Conservation (phyloP, 1,284 basidiomycete genomes). For the Kalmanozyma brasiliensis region DNA sequence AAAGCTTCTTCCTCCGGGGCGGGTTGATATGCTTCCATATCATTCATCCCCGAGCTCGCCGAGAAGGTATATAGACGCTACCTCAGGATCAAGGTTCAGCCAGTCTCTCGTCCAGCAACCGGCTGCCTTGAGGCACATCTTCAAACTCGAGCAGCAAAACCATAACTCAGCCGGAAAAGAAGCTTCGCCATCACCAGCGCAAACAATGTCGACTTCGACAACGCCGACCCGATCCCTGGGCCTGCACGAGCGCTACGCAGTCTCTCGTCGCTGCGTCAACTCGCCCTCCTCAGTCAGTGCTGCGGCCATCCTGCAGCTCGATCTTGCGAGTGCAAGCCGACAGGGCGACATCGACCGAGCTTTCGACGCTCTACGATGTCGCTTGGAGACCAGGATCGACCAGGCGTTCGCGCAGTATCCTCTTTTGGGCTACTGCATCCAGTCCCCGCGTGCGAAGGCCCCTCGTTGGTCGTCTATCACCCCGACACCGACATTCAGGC, state of each 20-base stretch:
- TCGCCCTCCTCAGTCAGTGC: conserved; percentile 19
- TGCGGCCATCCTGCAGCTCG: conserved; percentile 25
- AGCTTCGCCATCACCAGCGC: background rate
- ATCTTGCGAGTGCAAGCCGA: background rate
- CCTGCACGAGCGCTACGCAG: conserved; percentile 32
- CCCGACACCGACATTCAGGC: conserved; percentile 9
- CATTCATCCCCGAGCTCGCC: too few species aligned
- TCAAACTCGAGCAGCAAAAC: background rate
- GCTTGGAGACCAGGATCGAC: conserved; percentile 14
- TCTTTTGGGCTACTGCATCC: conserved; percentile 20
- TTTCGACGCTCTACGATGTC: background rate
- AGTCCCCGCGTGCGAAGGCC: conserved; percentile 5
- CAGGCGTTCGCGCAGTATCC: conserved; percentile 7
- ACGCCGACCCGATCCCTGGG: conserved; percentile 8
- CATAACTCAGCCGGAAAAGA: background rate
- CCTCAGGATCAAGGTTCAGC: background rate
- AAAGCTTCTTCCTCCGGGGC: too few species aligned
- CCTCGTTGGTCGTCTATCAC: conserved; percentile 13
- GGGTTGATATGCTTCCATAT: too few species aligned
- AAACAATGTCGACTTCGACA: conserved; percentile 12
- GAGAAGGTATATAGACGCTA: background rate
- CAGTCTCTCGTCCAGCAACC: background rate
- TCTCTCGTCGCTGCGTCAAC: conserved; percentile 18
- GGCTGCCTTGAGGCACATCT: too few species aligned
- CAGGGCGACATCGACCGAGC: background rate